Evolutionary conservation across 2,329 filamentous ascomycete species (phyloP), one percentile per base, ranked within the genome.

Genomic region (Penicillium polonicum): DNA sequence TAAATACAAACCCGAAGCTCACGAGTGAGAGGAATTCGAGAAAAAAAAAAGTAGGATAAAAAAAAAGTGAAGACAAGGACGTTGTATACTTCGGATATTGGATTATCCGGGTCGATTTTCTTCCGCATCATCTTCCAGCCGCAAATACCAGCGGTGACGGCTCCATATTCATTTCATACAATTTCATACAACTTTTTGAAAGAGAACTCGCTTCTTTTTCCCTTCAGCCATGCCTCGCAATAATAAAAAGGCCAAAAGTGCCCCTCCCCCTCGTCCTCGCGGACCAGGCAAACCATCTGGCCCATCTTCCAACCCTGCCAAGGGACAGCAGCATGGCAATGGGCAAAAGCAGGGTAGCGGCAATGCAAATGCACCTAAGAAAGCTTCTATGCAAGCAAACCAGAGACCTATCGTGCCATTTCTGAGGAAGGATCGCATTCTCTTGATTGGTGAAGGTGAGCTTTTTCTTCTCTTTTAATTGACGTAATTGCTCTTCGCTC

Each of bases 401-500:
- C 67, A 65, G 39, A 64, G 67, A 41, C 72, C 74, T 15, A 71
- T 71, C 45, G 69, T 77, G 46, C 78, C 77, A 1, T 79, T 79
- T 62, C 63, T 70, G 36, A 72, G 64, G 48, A 69, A 64, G 23
- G 78, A 80, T 70, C 70, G 76, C 45, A 71, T 79, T 44, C 65
- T 80, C 27, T 65, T 79, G 29, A 64, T 79, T 64, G 78, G 78
- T 15, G 78, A 80, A 69, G 78, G 78, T 77, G 59, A 67, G 74
- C 65, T 53, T 35, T 35, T 35, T 35, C 48, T 59, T 52, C n/a
- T 23, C 15, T 39, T 54, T 41, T 39, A 38, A 41, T 65, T 23
- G 36, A 21, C 25, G 23, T 31, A 21, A n/a, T n/a, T n/a, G n/a
- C n/a, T n/a, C n/a, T n/a, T n/a, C 43, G 57, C 50, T 43, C 51